Evolutionary conservation across 164 flowering plant species (phyloP).

Genomic region (Cinnamomum micranthum): DNA sequence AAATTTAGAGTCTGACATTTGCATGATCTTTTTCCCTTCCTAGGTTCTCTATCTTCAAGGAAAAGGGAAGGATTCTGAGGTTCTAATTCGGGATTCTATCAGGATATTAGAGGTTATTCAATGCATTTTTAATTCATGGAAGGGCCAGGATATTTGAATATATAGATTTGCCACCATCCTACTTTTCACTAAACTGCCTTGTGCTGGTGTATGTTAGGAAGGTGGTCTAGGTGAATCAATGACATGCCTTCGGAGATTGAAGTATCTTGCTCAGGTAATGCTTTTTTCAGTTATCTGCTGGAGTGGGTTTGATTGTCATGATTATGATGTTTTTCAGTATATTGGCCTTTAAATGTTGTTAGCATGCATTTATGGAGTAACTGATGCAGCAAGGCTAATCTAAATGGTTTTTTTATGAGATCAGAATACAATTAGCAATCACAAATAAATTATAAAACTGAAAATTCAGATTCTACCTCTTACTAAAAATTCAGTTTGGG

Average conservation of each 20-base stretch:
- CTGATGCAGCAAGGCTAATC: too few species aligned
- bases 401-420: too few species aligned
- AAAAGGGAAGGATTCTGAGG: constrained; percentile 63
- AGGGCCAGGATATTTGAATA: not conserved
- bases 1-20: not conserved
- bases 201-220: constrained; percentile 39
- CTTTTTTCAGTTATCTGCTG: not conserved
- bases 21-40: not conserved
- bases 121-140: not conserved
- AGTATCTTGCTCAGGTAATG: constrained; percentile 72
- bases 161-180: not conserved
- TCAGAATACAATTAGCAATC: too few species aligned
- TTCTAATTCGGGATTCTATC: constrained; percentile 66
- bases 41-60: constrained; percentile 82
- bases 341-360: not conserved
- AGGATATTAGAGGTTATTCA: constrained; percentile 69
- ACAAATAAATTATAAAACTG: too few species aligned
- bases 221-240: constrained; percentile 68
- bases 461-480: too few species aligned
- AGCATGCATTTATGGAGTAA: not conserved
- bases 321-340: constrained; percentile 5
- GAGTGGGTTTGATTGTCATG: not conserved
- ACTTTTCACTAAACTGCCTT: constrained; percentile 5
- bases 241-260: constrained; percentile 56
- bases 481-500: too few species aligned